A percentile compares a stretch with the other conserved stretches of the same genome.
Conservation (phyloP, 768 basidiomycete species). For the Xerocomus potaroensis region DNA sequence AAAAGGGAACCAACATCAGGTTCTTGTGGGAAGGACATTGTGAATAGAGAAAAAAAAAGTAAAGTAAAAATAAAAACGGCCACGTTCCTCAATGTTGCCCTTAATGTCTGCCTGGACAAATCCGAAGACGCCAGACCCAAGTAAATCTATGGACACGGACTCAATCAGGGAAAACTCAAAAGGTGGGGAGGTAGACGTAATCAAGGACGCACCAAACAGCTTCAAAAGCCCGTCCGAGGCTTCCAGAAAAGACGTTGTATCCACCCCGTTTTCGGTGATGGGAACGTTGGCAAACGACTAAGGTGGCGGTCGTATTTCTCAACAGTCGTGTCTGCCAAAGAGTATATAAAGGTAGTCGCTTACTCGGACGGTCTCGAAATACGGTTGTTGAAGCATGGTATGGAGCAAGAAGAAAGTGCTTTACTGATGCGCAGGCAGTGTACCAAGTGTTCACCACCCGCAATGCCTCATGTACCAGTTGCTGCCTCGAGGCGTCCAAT, state of each 20-base stretch:
- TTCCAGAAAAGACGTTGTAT: slow-evolving; percentile 76
- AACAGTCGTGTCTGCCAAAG: background rate
- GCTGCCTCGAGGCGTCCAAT: slow-evolving; percentile 27
- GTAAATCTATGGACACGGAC: slow-evolving; percentile 45
- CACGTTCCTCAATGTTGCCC: slow-evolving; percentile 58
- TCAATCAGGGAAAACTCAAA: slow-evolving; percentile 10
- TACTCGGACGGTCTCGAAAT: slow-evolving; percentile 69
- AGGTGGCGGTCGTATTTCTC: slow-evolving; percentile 2
- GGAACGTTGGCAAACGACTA: slow-evolving; percentile 88
- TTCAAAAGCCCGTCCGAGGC: slow-evolving; percentile 82
- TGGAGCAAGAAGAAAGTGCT: slow-evolving; percentile 7
- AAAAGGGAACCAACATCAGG: slow-evolving; percentile 10
- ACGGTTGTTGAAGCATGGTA: slow-evolving; percentile 38
- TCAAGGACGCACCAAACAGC: slow-evolving; percentile 55
- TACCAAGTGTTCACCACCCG: slow-evolving; percentile 9
- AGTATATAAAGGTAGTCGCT: slow-evolving; percentile 9
- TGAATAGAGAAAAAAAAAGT: slow-evolving; percentile 10
- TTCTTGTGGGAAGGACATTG: slow-evolving; percentile 10
- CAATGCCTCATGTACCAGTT: slow-evolving; percentile 16
- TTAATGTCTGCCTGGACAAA: slow-evolving; percentile 71
- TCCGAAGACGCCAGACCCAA: slow-evolving; percentile 65
- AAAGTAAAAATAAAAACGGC: background rate
- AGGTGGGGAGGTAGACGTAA: slow-evolving; percentile 18
- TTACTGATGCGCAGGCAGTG: slow-evolving; percentile 3
- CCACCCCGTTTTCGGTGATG: slow-evolving; percentile 70